Percentiles rank a stretch among this genome's conserved stretches.
phyloP scores from a whole-genome alignment of 2,329 filamentous ascomycete genomes.

The Aspergillus udagawae region DNA sequence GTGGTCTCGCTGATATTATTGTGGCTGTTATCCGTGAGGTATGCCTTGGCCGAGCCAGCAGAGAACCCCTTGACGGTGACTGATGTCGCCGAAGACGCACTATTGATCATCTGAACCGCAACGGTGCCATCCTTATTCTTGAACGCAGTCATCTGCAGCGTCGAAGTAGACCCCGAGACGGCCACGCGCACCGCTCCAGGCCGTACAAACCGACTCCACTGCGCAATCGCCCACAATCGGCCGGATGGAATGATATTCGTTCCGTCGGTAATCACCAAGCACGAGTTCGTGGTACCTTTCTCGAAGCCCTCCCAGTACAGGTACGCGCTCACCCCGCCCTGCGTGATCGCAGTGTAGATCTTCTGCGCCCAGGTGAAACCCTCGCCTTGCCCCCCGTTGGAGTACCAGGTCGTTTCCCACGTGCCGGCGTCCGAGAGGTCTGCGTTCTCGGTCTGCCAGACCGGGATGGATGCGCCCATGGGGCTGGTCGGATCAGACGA shows the following conservation, averaged over 20 bases:
- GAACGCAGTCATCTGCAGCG: neutral
- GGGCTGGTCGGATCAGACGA: constrained; percentile 37
- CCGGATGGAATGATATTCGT: neutral
- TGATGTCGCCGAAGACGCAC: neutral
- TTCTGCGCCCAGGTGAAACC: constrained; percentile 28
- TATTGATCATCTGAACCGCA: neutral
- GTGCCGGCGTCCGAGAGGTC: constrained; percentile 38
- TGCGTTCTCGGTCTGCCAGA: constrained; percentile 52
- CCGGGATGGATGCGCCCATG: constrained; percentile 40
- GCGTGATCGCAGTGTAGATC: neutral
- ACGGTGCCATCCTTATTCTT: neutral
- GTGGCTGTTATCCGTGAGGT: neutral
- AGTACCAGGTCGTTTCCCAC: neutral
- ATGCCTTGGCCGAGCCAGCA: neutral
- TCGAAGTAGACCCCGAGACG: neutral
- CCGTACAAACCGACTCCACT: neutral
- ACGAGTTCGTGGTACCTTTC: neutral
- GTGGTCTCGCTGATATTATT: neutral
- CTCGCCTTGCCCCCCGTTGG: constrained; percentile 22
- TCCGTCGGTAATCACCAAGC: neutral
- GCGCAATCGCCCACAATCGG: neutral
- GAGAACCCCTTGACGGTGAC: neutral
- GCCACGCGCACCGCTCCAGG: neutral
- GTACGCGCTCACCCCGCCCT: neutral
- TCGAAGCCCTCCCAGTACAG: neutral